Conservation (phyloP, 2,329 filamentous ascomycete genomes). For the Alternaria brassicicola region DNA sequence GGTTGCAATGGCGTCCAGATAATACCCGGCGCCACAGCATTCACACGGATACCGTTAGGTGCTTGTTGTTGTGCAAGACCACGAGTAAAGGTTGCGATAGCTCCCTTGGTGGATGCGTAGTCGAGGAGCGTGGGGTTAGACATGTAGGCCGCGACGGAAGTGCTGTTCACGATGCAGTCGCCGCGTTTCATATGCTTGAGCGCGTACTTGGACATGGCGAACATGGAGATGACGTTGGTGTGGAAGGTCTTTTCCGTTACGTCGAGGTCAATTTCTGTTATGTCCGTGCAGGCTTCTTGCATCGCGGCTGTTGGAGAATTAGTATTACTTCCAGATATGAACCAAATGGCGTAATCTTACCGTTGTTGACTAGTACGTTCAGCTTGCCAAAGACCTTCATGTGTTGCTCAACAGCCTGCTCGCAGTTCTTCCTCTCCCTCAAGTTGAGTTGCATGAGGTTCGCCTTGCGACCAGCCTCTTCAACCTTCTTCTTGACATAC, state of each 20-base stretch:
- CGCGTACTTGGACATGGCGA: slow-evolving; percentile 76
- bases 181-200: slow-evolving; percentile 73
- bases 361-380: slow-evolving; percentile 59
- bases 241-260: slow-evolving; percentile 65
- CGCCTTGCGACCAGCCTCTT: slow-evolving; percentile 66
- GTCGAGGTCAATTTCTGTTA: slow-evolving; percentile 61
- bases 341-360: slow-evolving; percentile 2
- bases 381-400: slow-evolving; percentile 68
- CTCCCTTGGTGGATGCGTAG: slow-evolving; percentile 78
- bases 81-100: slow-evolving; percentile 76
- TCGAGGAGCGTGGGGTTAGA: slow-evolving; percentile 77
- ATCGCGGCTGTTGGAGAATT: slow-evolving; percentile 52
- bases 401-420: slow-evolving; percentile 68
- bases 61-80: slow-evolving; percentile 75
- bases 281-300: slow-evolving; percentile 60
- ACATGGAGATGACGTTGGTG: slow-evolving; percentile 79
- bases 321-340: not conserved
- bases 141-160: slow-evolving; percentile 79
- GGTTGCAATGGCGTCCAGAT: slow-evolving; percentile 28
- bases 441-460: slow-evolving; percentile 58
- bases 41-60: slow-evolving; percentile 72
- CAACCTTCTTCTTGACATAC: slow-evolving; percentile 71
- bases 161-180: slow-evolving; percentile 78
- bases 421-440: slow-evolving; percentile 68
- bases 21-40: slow-evolving; percentile 73